Evolutionary conservation across 1,284 basidiomycete genomes (phyloP).

Genomic region (Ustanciosporium gigantosporum): DNA sequence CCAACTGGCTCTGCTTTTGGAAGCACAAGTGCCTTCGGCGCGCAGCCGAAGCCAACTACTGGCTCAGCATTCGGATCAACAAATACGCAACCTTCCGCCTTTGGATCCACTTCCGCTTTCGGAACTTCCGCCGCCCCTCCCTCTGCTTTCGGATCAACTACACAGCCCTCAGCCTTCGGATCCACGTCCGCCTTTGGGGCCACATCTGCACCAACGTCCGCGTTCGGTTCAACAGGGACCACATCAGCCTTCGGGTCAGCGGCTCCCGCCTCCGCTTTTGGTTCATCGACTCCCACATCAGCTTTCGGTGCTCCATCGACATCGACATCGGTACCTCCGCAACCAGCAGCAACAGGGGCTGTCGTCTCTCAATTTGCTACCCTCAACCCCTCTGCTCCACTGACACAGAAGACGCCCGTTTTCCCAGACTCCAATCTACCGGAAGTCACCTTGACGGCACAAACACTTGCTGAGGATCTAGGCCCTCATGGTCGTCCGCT

Average conservation of each 20-base stretch:
- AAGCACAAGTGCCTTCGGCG: constrained; percentile 1
- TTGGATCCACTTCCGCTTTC: constrained; percentile 5
- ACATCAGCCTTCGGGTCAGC: neutral
- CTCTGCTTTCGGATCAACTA: neutral
- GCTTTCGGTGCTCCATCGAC: neutral
- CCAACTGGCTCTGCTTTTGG: constrained; percentile 1
- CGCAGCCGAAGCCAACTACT: neutral
- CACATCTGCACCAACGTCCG: neutral
- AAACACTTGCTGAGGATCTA: constrained; percentile 30
- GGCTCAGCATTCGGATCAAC: constrained; percentile 9
- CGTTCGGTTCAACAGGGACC: neutral
- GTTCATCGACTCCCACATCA: neutral
- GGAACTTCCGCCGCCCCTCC: neutral
- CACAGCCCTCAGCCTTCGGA: neutral
- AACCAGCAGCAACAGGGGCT: too few species aligned
- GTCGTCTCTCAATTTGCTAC: constrained; percentile 1
- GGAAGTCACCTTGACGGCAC: constrained; percentile 23
- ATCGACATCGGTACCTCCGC: too few species aligned
- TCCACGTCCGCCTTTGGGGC: neutral
- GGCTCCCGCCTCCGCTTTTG: neutral
- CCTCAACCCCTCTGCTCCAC: constrained; percentile 12
- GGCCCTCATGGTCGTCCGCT: constrained; percentile 64
- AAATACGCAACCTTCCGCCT: constrained; percentile 7
- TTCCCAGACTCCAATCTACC: constrained; percentile 33
- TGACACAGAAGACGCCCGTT: constrained; percentile 8